phyloP scores from a whole-genome alignment of 2,329 filamentous ascomycete genomes.

The Gnomoniopsis smithogilvyi region DNA sequence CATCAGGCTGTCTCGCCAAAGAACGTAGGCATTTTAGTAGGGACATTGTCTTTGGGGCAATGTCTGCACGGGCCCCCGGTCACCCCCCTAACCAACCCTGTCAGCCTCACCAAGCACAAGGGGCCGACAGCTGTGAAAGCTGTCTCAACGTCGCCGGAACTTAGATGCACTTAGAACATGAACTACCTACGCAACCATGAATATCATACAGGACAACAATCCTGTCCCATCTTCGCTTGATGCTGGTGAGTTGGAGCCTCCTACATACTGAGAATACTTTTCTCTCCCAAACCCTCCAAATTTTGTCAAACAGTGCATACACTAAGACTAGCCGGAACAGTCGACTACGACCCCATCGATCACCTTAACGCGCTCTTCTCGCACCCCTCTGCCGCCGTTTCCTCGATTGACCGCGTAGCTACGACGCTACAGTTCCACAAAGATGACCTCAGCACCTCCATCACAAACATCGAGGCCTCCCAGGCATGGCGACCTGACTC shows the following conservation, averaged over 20 bases:
- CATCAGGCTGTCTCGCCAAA: too few species aligned
- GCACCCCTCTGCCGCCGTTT: conserved; percentile 79
- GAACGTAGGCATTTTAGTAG: too few species aligned
- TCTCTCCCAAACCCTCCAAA: background rate
- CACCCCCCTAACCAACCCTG: background rate
- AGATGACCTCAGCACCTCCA: conserved; percentile 77
- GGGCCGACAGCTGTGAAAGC: background rate
- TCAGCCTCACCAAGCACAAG: background rate
- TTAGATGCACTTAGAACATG: background rate
- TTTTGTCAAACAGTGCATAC: conserved; percentile 2
- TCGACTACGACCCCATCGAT: conserved; percentile 86
- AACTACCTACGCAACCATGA: conserved; percentile 12
- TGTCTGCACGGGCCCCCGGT: too few species aligned
- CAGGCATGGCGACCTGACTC: conserved; percentile 85
- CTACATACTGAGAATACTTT: background rate
- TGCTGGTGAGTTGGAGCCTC: conserved; percentile 20
- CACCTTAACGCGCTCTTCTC: conserved; percentile 94
- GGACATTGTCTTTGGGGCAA: too few species aligned
- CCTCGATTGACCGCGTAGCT: conserved; percentile 73
- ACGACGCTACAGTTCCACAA: conserved; percentile 70
- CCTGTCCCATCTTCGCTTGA: conserved; percentile 18
- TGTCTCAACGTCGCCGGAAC: conserved; percentile 16
- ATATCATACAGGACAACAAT: conserved; percentile 17
- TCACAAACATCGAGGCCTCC: conserved; percentile 67
- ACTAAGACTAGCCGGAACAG: conserved; percentile 28